Evolutionary conservation across 768 basidiomycete genomes (phyloP).

Genomic region (Terana coerulea): DNA sequence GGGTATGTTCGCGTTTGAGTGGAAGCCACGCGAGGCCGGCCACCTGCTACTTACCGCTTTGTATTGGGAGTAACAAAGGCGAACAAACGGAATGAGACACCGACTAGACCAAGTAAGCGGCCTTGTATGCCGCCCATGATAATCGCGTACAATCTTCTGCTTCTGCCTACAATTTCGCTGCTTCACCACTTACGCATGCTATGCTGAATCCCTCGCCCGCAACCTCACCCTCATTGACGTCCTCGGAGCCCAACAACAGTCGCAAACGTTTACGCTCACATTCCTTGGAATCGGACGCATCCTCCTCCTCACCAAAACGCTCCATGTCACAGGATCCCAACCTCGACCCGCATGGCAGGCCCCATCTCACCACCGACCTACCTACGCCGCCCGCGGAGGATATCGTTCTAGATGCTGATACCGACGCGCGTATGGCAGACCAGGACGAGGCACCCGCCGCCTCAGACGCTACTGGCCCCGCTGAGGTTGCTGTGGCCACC

Average conservation of each 20-base stretch:
- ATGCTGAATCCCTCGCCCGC: conserved; percentile 48
- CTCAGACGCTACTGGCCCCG: conserved; percentile 1
- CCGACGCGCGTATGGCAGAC: conserved; percentile 47
- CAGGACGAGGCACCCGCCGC: conserved; percentile 26
- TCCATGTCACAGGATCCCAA: conserved; percentile 65
- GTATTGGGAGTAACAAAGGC: not conserved
- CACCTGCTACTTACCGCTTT: not conserved
- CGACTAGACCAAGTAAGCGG: no score
- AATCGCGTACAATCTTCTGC: no score
- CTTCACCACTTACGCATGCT: conserved; percentile 22
- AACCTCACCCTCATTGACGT: conserved; percentile 28
- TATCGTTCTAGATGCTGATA: conserved; percentile 39
- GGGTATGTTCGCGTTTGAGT: no score
- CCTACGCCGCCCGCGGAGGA: conserved; percentile 28
- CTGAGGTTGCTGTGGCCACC: not conserved
- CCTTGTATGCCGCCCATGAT: no score
- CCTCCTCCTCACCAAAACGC: conserved; percentile 75
- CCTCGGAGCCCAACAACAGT: conserved; percentile 30
- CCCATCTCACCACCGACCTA: conserved; percentile 29
- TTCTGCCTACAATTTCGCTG: not conserved
- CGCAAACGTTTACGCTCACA: conserved; percentile 73
- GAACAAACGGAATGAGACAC: not conserved
- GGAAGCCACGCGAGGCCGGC: no score
- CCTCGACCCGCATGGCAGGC: conserved; percentile 29
- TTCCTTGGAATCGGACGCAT: conserved; percentile 71